Percentiles rank a stretch among this genome's conserved stretches.
These are phyloP conservation scores for Asterella californica DNA, from an alignment of 225 moss, liverwort and hornwort species.

Conservation along the genomic window DNA sequence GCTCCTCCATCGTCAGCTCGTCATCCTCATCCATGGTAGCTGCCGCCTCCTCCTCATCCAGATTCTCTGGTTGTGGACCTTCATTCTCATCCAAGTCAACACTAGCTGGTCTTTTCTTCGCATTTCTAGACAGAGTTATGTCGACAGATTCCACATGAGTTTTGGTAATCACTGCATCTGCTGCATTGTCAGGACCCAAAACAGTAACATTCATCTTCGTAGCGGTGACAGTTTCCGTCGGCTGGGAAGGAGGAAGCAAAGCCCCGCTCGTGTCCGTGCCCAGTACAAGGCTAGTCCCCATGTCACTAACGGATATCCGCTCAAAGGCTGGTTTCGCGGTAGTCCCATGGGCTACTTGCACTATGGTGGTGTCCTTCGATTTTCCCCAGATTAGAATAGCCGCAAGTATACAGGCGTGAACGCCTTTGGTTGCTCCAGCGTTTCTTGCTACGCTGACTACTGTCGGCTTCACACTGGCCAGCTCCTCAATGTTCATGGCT, in stretches of 20 bases:
- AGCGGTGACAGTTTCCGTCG: constrained; percentile 6
- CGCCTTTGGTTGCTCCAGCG: constrained; percentile 37
- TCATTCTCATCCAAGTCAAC: constrained; percentile 48
- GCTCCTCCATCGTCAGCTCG: constrained; percentile 80
- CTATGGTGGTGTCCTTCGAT: constrained; percentile 12
- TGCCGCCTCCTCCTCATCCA: constrained; percentile 14
- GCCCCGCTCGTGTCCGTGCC: constrained; percentile 46
- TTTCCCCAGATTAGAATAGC: constrained; percentile 38
- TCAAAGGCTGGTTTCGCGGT: constrained; percentile 76
- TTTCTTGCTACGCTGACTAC: constrained; percentile 40
- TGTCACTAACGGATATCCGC: constrained; percentile 45
- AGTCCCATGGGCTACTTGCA: constrained; percentile 62
- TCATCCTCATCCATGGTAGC: constrained; percentile 45
- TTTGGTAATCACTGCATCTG: constrained; percentile 65
- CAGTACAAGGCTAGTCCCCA: constrained; percentile 52
- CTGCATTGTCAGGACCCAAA: constrained; percentile 80
- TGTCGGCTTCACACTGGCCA: constrained; percentile 55
- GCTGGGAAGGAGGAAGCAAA: constrained; percentile 51
- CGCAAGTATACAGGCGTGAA: constrained; percentile 52
- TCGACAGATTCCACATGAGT: constrained; percentile 50
- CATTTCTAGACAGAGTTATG: constrained; percentile 36
- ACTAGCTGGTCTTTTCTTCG: constrained; percentile 65
- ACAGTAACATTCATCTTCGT: constrained; percentile 45
- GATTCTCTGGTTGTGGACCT: constrained; percentile 14
- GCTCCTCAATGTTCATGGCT: constrained; percentile 52